Percentiles rank a stretch among this genome's conserved stretches.
phyloP scores from a whole-genome alignment of 805 yeast species.

The Torulaspora gathmanii region DNA sequence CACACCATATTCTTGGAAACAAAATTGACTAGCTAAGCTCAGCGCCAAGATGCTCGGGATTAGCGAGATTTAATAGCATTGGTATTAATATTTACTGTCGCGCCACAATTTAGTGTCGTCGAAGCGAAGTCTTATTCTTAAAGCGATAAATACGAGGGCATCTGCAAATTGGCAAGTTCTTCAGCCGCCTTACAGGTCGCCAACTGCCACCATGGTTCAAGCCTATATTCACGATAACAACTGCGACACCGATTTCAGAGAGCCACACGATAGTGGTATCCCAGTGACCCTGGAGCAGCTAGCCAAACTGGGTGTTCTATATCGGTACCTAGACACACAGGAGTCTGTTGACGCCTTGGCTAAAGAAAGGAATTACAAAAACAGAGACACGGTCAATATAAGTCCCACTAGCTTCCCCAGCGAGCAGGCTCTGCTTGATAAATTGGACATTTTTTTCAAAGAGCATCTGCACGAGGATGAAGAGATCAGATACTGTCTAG shows the following conservation, averaged over 20 bases:
- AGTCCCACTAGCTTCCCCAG: slow-evolving; percentile 58
- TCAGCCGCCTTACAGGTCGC: neutral
- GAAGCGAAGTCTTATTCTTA: neutral
- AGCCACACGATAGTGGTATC: slow-evolving; percentile 67
- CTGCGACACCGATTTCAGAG: slow-evolving; percentile 54
- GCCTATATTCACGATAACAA: slow-evolving; percentile 64
- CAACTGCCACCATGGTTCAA: slow-evolving; percentile 36
- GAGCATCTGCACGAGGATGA: slow-evolving; percentile 97
- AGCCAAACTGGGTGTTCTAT: slow-evolving; percentile 61
- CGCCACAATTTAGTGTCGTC: neutral
- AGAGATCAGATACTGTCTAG: slow-evolving; percentile 84
- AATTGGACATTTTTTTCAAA: slow-evolving; percentile 63
- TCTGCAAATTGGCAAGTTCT: neutral
- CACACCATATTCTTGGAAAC: no score
- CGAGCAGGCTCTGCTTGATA: slow-evolving; percentile 53
- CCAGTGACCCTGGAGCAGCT: slow-evolving; percentile 49
- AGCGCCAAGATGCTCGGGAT: no score
- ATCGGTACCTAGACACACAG: slow-evolving; percentile 46
- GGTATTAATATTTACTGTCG: neutral
- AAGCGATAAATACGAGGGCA: neutral
- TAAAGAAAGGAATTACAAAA: slow-evolving; percentile 63
- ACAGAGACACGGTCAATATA: slow-evolving; percentile 67
- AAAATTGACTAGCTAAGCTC: no score
- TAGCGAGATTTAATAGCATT: no score
- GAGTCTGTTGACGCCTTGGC: slow-evolving; percentile 65